A percentile compares a stretch with the other conserved stretches of the same genome.
Evolutionary conservation across 2,329 filamentous ascomycete species (phyloP).

Genomic region (Graphilbum fragrans): DNA sequence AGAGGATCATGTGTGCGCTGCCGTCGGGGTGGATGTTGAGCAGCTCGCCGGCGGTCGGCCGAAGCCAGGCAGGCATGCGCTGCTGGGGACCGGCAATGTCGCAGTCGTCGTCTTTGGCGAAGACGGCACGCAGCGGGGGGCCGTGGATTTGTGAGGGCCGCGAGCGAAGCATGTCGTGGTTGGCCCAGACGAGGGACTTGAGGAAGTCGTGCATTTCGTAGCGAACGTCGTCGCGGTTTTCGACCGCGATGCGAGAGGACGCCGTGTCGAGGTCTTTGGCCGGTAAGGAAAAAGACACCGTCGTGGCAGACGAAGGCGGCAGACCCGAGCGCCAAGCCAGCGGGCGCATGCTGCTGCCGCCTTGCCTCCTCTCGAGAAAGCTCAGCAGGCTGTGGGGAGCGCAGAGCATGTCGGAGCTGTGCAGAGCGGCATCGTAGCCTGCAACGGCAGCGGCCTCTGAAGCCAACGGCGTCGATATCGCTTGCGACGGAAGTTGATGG

Average conservation of each 20-base stretch:
- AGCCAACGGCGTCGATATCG: too few relatives aligned
- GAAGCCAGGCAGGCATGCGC: conserved; percentile 5
- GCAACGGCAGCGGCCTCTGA: too few relatives aligned
- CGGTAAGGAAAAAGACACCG: too few relatives aligned
- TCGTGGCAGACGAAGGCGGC: too few relatives aligned
- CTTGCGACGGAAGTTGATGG: too few relatives aligned
- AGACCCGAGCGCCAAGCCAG: too few relatives aligned
- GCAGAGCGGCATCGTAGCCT: too few relatives aligned
- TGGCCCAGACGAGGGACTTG: conserved; percentile 12
- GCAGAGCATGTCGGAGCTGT: neutral
- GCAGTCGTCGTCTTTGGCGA: conserved; percentile 4
- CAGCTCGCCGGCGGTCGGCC: conserved; percentile 19
- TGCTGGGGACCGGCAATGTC: neutral
- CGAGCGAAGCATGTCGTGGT: conserved; percentile 16
- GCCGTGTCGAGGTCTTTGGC: neutral
- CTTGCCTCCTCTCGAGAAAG: conserved; percentile 4
- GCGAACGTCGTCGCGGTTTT: neutral
- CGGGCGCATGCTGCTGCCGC: too few relatives aligned
- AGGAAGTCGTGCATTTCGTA: conserved; percentile 10
- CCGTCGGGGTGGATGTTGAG: conserved; percentile 26
- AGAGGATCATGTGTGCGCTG: conserved; percentile 24
- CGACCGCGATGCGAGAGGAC: neutral
- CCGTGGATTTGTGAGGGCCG: conserved; percentile 19
- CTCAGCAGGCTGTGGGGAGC: conserved; percentile 1
- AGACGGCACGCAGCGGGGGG: conserved; percentile 18